phyloP scores from a whole-genome alignment of 139 green algal genomes.

The Asterochloris erici region DNA sequence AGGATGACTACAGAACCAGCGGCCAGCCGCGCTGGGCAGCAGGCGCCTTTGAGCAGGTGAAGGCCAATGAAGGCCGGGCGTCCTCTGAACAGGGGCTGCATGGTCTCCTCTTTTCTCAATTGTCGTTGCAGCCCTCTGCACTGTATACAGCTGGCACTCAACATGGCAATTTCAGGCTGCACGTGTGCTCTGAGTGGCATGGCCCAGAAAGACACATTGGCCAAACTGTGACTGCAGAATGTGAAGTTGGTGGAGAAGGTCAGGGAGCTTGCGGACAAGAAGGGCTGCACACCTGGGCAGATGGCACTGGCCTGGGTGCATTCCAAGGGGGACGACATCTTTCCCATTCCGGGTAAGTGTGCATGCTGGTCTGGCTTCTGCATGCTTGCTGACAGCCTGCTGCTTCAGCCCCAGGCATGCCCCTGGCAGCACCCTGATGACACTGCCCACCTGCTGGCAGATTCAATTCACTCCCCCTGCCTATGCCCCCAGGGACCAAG shows the following conservation, averaged over 20 bases:
- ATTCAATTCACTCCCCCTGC: too few relatives aligned
- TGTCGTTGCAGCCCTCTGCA: background rate
- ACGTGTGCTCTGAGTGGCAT: background rate
- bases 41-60: conserved; percentile 35
- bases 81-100: background rate
- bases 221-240: conserved; percentile 38
- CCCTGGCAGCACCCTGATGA: background rate
- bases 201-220: background rate
- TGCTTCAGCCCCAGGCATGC: background rate
- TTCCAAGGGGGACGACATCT: conserved; percentile 13
- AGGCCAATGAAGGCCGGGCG: background rate
- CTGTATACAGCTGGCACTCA: background rate
- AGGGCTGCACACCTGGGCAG: conserved; percentile 63
- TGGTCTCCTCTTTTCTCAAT: too few relatives aligned
- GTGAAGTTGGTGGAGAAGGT: conserved; percentile 56
- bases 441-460: background rate
- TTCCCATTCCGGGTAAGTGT: conserved; percentile 16
- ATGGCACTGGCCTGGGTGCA: conserved; percentile 77
- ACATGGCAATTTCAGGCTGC: background rate
- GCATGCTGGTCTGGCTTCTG: background rate
- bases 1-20: conserved; percentile 35
- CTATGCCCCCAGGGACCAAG: conserved; percentile 14
- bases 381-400: background rate
- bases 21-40: conserved; percentile 26
- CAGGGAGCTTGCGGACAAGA: conserved; percentile 44